Evolutionary conservation across 441 rosid species (phyloP).

Genomic region (Euphorbia corollata): DNA sequence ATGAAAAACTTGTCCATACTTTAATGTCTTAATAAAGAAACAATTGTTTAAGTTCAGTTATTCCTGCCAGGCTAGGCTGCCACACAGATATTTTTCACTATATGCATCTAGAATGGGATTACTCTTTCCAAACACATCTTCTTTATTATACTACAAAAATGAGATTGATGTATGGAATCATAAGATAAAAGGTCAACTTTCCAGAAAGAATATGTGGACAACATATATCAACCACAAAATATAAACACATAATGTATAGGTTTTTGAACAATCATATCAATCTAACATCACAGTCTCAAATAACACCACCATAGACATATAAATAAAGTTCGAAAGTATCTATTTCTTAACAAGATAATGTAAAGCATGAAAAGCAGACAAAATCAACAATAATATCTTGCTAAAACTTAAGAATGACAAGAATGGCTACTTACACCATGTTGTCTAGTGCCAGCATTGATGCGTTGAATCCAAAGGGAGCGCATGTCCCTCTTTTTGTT

Average conservation of each 20-base stretch:
- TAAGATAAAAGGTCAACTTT: not conserved
- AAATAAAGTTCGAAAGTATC: not conserved
- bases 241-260: not conserved
- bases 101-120: not conserved
- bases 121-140: not conserved
- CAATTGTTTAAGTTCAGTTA: not conserved
- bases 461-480: constrained; percentile 89
- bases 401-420: not conserved
- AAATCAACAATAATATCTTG: not conserved
- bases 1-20: not conserved
- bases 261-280: not conserved
- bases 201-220: not conserved
- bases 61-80: not conserved
- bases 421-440: constrained; percentile 48
- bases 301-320: not conserved
- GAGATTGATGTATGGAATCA: not conserved
- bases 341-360: not conserved
- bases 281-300: not conserved
- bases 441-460: constrained; percentile 81
- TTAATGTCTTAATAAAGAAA: not conserved
- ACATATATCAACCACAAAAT: no score
- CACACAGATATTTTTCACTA: not conserved
- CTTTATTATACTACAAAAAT: not conserved
- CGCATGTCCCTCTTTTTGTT: constrained; percentile 98
- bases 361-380: not conserved